These are phyloP conservation scores for Ajuga chamaepitys DNA, from an alignment of 257 asterid genomes.

Conservation along the genomic window DNA sequence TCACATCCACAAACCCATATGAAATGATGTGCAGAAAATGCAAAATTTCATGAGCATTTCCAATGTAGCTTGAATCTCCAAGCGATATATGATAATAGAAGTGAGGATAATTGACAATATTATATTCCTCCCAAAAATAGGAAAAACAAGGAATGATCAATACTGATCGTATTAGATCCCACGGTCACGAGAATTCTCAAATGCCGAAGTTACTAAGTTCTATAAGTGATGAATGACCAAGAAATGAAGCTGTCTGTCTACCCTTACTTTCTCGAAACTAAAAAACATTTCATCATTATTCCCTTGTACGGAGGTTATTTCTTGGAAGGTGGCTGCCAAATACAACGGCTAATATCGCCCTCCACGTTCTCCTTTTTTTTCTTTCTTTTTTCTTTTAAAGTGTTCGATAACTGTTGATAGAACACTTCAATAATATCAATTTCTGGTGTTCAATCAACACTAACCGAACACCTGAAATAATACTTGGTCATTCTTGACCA, in stretches of 20 bases:
- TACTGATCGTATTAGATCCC: background rate
- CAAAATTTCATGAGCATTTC: background rate
- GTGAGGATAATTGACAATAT: background rate
- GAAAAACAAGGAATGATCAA: background rate
- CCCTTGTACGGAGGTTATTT: background rate
- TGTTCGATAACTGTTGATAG: too few relatives aligned
- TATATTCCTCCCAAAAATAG: background rate
- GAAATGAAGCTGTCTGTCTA: background rate
- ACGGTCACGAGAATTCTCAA: background rate
- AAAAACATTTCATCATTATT: background rate
- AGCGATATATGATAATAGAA: background rate
- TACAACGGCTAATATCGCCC: background rate
- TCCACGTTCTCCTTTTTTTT: background rate
- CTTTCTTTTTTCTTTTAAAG: too few relatives aligned
- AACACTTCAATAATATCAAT: too few relatives aligned
- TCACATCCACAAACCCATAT: conserved; percentile 5
- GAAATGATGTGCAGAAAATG: background rate
- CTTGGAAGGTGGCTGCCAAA: background rate
- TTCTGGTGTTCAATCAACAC: too few relatives aligned
- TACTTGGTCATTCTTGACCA: too few relatives aligned
- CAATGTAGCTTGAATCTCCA: background rate
- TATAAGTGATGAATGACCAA: background rate
- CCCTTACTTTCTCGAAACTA: background rate
- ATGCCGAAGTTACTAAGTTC: background rate
- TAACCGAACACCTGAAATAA: too few relatives aligned